These are phyloP conservation scores for Talaromyces sp. DNA, from an alignment of 2,329 filamentous ascomycete genomes.

Conservation along the genomic window DNA sequence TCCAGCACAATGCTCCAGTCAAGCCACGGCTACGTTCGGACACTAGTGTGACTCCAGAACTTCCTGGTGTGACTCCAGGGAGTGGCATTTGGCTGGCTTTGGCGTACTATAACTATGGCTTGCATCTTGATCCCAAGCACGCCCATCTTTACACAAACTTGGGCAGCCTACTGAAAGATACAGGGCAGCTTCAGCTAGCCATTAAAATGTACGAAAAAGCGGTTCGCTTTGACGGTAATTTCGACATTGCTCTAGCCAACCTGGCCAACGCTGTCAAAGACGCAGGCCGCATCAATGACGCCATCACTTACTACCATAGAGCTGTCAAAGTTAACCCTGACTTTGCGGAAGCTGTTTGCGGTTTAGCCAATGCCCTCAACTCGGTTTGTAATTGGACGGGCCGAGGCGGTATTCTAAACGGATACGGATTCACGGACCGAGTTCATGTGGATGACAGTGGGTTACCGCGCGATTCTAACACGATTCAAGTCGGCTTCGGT, in stretches of 20 bases:
- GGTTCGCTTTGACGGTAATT: constrained; percentile 84
- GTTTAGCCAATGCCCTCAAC: constrained; percentile 87
- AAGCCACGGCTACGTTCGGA: constrained; percentile 28
- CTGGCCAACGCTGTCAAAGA: constrained; percentile 97
- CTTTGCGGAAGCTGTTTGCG: constrained; percentile 95
- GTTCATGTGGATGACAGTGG: constrained; percentile 90
- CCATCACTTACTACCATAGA: constrained; percentile 84
- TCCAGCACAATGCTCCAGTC: constrained; percentile 62
- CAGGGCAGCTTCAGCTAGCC: constrained; percentile 83
- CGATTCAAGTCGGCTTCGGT: constrained; percentile 60
- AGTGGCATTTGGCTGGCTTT: constrained; percentile 84
- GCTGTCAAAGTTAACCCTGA: constrained; percentile 89
- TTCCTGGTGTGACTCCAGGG: constrained; percentile 76
- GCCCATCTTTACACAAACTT: constrained; percentile 96
- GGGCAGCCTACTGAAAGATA: constrained; percentile 90
- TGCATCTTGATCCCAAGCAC: constrained; percentile 79
- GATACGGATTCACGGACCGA: constrained; percentile 68
- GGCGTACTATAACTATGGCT: constrained; percentile 91
- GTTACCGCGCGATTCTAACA: constrained; percentile 70
- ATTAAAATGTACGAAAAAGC: constrained; percentile 98
- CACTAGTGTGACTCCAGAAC: constrained; percentile 38
- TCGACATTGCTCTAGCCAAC: constrained; percentile 95
- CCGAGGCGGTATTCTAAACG: constrained; percentile 76
- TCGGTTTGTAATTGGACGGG: constrained; percentile 94
- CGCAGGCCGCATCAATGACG: constrained; percentile 84